phyloP scores from a whole-genome alignment of 441 rosid species.

The Jatropha podagrica region DNA sequence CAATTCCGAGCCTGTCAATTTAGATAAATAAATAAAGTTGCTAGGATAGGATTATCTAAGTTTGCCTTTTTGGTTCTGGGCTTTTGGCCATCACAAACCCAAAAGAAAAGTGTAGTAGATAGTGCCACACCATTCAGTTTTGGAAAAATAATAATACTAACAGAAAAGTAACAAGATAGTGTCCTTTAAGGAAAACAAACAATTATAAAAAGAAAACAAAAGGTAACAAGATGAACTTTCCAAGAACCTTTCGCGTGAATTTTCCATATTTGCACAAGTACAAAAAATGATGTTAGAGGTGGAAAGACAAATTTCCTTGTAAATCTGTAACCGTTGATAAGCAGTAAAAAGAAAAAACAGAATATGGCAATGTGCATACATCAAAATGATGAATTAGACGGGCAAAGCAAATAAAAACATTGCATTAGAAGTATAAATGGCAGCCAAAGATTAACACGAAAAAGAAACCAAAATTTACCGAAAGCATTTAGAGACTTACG shows the following conservation, averaged over 20 bases:
- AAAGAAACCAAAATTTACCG: slow-evolving; percentile 3
- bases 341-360: neutral
- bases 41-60: neutral
- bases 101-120: neutral
- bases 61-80: neutral
- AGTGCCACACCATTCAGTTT: neutral
- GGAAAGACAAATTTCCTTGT: neutral
- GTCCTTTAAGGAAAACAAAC: neutral
- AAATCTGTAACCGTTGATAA: neutral
- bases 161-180: neutral
- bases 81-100: neutral
- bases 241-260: neutral
- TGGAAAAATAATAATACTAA: neutral
- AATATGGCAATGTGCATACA: neutral
- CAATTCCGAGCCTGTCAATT: neutral
- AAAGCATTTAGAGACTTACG: slow-evolving; percentile 56
- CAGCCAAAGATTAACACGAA: neutral
- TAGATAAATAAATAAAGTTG: neutral
- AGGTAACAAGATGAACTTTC: neutral
- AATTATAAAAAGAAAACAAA: neutral
- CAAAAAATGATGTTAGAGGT: neutral
- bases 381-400: neutral
- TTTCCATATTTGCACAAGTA: neutral
- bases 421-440: neutral
- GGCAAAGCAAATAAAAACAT: neutral